Evolutionary conservation across 441 rosid genomes (phyloP).

Genomic region (Daphne laureola): DNA sequence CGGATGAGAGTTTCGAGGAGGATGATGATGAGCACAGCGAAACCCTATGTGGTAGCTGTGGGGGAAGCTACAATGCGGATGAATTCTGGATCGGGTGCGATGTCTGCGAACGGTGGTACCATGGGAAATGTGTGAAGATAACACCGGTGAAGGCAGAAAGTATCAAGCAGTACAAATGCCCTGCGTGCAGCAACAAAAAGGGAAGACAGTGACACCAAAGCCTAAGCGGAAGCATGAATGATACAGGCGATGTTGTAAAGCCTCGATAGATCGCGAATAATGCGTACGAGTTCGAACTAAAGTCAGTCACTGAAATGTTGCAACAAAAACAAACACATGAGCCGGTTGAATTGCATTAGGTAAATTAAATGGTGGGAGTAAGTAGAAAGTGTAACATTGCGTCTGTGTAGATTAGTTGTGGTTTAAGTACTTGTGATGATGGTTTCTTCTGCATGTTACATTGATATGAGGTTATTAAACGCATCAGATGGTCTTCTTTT

Average conservation of each 20-base stretch:
- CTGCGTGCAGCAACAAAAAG: constrained; percentile 64
- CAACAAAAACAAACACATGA: too few species aligned
- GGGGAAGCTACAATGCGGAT: constrained; percentile 53
- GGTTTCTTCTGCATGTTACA: too few species aligned
- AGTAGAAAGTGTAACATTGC: too few species aligned
- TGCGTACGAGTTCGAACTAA: too few species aligned
- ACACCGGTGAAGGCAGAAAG: constrained; percentile 78
- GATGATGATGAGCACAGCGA: constrained; percentile 79
- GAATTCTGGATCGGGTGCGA: constrained; percentile 89
- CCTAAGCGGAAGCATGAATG: constrained; percentile 3
- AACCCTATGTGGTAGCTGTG: constrained; percentile 72
- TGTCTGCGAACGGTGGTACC: constrained; percentile 78
- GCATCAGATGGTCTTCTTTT: too few species aligned
- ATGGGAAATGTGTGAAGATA: constrained; percentile 77
- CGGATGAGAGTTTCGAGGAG: constrained; percentile 49
- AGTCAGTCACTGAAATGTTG: too few species aligned
- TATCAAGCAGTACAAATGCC: constrained; percentile 83
- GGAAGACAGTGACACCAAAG: constrained; percentile 35
- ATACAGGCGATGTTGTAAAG: constrained; percentile 18
- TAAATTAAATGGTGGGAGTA: too few species aligned
- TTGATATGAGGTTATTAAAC: too few species aligned
- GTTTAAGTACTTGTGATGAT: too few species aligned
- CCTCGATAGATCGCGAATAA: constrained; percentile 12
- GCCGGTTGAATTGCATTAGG: too few species aligned
- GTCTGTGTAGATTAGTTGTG: too few species aligned